Evolutionary conservation across 148 eudicot species (phyloP), one percentile per base, ranked within the genome.

Genomic region (Silene latifolia): DNA sequence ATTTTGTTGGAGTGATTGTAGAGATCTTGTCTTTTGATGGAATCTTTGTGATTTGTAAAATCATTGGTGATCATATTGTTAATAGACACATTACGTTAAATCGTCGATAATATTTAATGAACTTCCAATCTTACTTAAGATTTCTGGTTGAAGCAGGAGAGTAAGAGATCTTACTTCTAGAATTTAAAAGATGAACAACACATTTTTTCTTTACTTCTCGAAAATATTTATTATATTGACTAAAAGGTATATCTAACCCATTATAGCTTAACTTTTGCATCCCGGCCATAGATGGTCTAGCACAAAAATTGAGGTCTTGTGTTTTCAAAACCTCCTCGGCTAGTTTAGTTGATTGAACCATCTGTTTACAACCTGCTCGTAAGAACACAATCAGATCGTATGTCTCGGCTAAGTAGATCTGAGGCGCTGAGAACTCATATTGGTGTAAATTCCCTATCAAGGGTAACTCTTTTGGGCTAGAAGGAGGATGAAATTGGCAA

Each of bases 381-480:
- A 82, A 53, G 19, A 29, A 58, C 53, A 82, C 7, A 32, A 82
- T 70, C 5, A 79, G 82, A 9, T 82, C 85, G 25, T 82, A 78
- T 19, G 53, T 66, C 51, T 82, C 72, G 76, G 78, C 39, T 4
- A 79, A 62, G 75, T 67, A 63, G 2, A 79, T 0, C 27, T 82
- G 82, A 62, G 82, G 82, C 18, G 27, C 11, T 8, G 15, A 39
- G 63, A 59, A 6, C 70, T 71, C 75, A 23, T 73, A 68, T 1
- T 69, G 80, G 73, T 58, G 76, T 14, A 83, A 54, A 69, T 73
- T 83, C 64, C 85, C 83, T 0, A 79, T 76, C 48, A 83, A 3
- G 21, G 82, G 82, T 2, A 79, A 60, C 21, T 82, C 82, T 62
- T 47, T 76, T 20, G 82, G 85, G 0, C 85, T 80, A 0, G 85